Percentiles rank a stretch among this genome's conserved stretches.
These are phyloP conservation scores for Termitomyces sp. DNA, from an alignment of 768 basidiomycete genomes.

Conservation along the genomic window DNA sequence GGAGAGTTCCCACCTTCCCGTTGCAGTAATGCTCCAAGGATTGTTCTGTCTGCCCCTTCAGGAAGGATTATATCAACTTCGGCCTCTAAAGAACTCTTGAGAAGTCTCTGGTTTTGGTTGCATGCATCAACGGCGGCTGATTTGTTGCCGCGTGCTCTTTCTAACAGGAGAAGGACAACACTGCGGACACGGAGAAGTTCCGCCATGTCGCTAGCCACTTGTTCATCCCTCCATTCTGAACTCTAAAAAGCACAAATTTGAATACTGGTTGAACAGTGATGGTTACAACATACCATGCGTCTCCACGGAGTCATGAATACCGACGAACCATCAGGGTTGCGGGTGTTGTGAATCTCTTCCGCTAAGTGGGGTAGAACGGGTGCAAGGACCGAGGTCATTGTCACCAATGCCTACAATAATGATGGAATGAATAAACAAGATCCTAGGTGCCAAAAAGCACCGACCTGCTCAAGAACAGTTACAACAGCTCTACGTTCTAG, in stretches of 20 bases:
- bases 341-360: slow-evolving; percentile 72
- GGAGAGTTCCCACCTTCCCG: slow-evolving; percentile 37
- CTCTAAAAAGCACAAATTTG: slow-evolving; percentile 28
- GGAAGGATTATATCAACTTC: slow-evolving; percentile 61
- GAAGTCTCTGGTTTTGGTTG: slow-evolving; percentile 27
- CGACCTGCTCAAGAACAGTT: slow-evolving; percentile 67
- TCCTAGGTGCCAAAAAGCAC: neutral
- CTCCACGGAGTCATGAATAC: slow-evolving; percentile 73
- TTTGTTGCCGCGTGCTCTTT: slow-evolving; percentile 75
- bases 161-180: slow-evolving; percentile 61
- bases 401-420: slow-evolving; percentile 51
- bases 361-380: slow-evolving; percentile 89
- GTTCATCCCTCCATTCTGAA: slow-evolving; percentile 55
- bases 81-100: slow-evolving; percentile 76
- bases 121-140: slow-evolving; percentile 26
- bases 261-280: neutral
- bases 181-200: slow-evolving; percentile 55
- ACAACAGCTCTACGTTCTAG: slow-evolving; percentile 59
- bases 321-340: slow-evolving; percentile 38
- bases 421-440: slow-evolving; percentile 5
- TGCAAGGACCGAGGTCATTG: slow-evolving; percentile 67
- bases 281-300: slow-evolving; percentile 47
- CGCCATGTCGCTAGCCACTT: slow-evolving; percentile 59
- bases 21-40: slow-evolving; percentile 28
- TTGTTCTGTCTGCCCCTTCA: slow-evolving; percentile 19